Percentiles rank a stretch among this genome's conserved stretches.
Evolutionary conservation across 805 yeast species (phyloP).

Genomic region (Metschnikowia reukaufii): DNA sequence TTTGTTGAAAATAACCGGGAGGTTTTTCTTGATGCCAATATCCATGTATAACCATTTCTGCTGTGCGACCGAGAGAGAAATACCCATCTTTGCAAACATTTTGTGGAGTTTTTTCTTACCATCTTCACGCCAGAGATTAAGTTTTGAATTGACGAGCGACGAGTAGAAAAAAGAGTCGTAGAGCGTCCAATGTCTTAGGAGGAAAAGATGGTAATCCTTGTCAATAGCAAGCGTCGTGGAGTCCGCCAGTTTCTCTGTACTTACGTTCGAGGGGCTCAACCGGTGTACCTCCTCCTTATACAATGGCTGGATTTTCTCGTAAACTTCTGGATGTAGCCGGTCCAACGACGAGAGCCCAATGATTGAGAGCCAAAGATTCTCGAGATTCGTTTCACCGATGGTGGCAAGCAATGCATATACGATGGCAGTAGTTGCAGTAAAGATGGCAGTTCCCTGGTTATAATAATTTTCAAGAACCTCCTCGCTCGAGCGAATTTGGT

Average conservation of each 20-base stretch:
- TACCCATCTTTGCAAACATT: slow-evolving; percentile 95
- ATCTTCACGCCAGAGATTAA: slow-evolving; percentile 86
- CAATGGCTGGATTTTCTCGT: slow-evolving; percentile 68
- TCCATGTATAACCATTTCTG: slow-evolving; percentile 94
- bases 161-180: slow-evolving; percentile 90
- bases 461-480: slow-evolving; percentile 71
- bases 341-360: slow-evolving; percentile 86
- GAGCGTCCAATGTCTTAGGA: slow-evolving; percentile 89
- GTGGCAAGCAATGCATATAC: slow-evolving; percentile 76
- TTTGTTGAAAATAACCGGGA: slow-evolving; percentile 66
- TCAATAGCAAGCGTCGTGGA: slow-evolving; percentile 59
- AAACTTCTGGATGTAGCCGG: slow-evolving; percentile 69
- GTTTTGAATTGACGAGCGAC: slow-evolving; percentile 84
- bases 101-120: slow-evolving; percentile 86
- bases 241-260: slow-evolving; percentile 38
- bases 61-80: slow-evolving; percentile 81
- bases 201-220: slow-evolving; percentile 80
- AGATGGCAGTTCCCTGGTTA: slow-evolving; percentile 74
- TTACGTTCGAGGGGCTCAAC: slow-evolving; percentile 43
- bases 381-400: slow-evolving; percentile 76
- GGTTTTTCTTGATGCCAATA: slow-evolving; percentile 67
- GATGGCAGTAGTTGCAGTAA: slow-evolving; percentile 74
- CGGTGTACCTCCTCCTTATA: slow-evolving; percentile 81
- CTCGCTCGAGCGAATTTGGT: slow-evolving; percentile 48
- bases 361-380: slow-evolving; percentile 79